Evolutionary conservation across 768 basidiomycete genomes (phyloP), one percentile per base, ranked within the genome.

Genomic region (Trametes elegans): DNA sequence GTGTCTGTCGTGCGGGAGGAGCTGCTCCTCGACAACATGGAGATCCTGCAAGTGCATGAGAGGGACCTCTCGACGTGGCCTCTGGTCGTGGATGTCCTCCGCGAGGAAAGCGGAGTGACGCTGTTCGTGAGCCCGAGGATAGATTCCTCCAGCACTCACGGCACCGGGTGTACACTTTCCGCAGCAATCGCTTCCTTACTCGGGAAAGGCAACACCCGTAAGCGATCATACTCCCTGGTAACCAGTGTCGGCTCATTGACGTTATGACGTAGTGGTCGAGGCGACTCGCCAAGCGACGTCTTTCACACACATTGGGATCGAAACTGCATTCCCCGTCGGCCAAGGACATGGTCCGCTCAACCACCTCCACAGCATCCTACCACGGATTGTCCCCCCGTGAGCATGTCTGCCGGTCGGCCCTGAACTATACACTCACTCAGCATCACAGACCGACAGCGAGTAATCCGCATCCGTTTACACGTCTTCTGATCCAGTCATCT

Each of bases 111-210:
- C 65, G 31, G 62, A 4, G 70, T 70, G 28, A 79, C 80, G 1
- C 47, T 90, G 16, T 87, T 84, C 56, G 74, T 81, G 18, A 77
- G 82, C 7, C 84, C 87, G 2, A 73, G 80, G 13, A 71, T 92
- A 19, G 74, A 85, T 11, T 83, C 88, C 6, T 78, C 71, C 29
- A 90, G 77, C 61, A 97, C 93, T 0, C 94, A 96, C 65, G 94
- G 94, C 1, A 97, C 94, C 0, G 94, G 93, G 1, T 97, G 93
- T 67, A 97, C 94, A 0, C 74, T 97, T n/a, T 87, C 85, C 40
- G 85, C 93, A 0, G 90, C 92, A 0, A 78, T 96, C 16, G 85
- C 86, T 2, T 84, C 83, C 49, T 76, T 76, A 5, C 72, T 94
- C 14, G 87, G 81, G 3, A 74, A 72, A 39, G 84, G 82, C 53